These are phyloP conservation scores for Ballota nigra DNA, from an alignment of 257 asterid species.

Conservation along the genomic window DNA sequence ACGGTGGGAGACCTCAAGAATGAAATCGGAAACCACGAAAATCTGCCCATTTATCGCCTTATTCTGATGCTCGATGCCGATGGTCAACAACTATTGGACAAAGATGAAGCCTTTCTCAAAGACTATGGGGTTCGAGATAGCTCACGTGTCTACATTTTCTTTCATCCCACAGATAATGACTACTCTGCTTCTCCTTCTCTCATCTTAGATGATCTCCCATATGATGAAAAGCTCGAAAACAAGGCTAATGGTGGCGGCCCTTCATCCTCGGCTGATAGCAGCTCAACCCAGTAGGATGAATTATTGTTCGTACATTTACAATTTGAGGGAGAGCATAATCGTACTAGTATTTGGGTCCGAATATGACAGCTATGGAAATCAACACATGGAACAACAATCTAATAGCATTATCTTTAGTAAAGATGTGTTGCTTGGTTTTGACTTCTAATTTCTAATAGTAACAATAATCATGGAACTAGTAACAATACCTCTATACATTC, in stretches of 20 bases:
- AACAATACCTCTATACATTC: background rate
- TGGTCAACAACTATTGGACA: conserved; percentile 18
- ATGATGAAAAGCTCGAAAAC: background rate
- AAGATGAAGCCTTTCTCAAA: conserved; percentile 34
- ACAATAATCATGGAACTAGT: background rate
- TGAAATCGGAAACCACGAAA: conserved; percentile 51
- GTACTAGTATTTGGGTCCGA: background rate
- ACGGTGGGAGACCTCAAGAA: conserved; percentile 54
- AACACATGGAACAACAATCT: no score
- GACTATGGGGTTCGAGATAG: conserved; percentile 59
- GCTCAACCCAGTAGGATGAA: background rate
- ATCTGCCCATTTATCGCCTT: conserved; percentile 47
- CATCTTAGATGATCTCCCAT: conserved; percentile 21
- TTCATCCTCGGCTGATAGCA: conserved; percentile 15
- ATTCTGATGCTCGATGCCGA: conserved; percentile 44
- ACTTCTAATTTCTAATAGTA: background rate
- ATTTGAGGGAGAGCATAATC: background rate
- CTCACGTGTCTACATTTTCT: conserved; percentile 61
- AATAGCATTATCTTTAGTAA: background rate
- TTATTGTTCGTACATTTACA: background rate
- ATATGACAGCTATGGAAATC: background rate
- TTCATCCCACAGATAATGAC: conserved; percentile 22
- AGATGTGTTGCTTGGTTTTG: background rate
- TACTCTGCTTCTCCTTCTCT: conserved; percentile 20
- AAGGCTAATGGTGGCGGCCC: background rate